phyloP scores from a whole-genome alignment of 140 eudicot genomes.

The Flaveria floridana region DNA sequence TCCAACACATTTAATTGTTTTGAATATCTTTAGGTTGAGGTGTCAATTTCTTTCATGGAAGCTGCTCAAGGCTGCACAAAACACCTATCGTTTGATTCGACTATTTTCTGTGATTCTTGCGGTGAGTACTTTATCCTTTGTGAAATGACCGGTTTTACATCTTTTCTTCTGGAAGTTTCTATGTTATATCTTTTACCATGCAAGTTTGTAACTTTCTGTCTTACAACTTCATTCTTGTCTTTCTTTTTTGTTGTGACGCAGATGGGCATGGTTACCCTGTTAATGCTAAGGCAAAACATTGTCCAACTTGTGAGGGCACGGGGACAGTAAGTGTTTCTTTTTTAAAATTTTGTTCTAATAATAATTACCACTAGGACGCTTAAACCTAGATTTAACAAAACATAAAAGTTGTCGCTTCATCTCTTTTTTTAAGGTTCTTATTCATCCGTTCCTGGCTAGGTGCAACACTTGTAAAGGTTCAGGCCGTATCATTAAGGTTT shows the following conservation, averaged over 20 bases:
- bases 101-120: conserved; percentile 80
- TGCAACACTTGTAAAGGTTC: conserved; percentile 80
- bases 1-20: conserved; percentile 13
- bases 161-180: not conserved
- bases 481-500: conserved; percentile 68
- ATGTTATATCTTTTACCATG: not conserved
- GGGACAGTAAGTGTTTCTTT: conserved; percentile 62
- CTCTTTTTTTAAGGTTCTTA: conserved; percentile 55
- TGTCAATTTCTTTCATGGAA: conserved; percentile 72
- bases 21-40: conserved; percentile 58
- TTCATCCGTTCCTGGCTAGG: conserved; percentile 79
- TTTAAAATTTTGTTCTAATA: not conserved
- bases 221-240: too few relatives aligned
- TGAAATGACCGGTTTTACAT: not conserved
- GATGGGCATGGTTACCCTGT: conserved; percentile 84
- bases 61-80: conserved; percentile 93
- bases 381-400: conserved; percentile 11
- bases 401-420: not conserved
- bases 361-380: conserved; percentile 13
- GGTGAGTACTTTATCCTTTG: conserved; percentile 50
- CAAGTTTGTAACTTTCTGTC: too few relatives aligned
- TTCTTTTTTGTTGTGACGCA: conserved; percentile 33
- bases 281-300: conserved; percentile 58
- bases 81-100: conserved; percentile 68
- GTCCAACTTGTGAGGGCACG: conserved; percentile 72